Base-by-base conservation (phyloP, 805 yeast genomes). In the baker's yeast (Saccharomyces cerevisiae) region DNA sequence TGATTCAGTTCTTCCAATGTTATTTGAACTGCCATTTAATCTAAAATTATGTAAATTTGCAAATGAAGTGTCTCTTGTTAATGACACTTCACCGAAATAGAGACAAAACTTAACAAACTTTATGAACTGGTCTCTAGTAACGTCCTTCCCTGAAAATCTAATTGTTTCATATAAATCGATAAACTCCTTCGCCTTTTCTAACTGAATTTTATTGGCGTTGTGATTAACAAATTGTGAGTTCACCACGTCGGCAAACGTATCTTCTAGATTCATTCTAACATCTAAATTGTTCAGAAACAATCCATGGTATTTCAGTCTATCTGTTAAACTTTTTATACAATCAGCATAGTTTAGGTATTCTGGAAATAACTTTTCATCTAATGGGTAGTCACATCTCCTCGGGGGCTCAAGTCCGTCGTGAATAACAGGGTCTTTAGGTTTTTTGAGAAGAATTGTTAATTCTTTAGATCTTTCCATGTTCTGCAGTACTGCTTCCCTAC, bases 81-180 rank as follows among this genome's bases (percentile, higher is more conserved):
- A 30, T 13, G 61, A 53, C 5, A 61, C 48, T 50, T 72, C 73
- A 4, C 69, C 60, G 48, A 73, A 67, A 32, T 62, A 69, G 8
- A 73, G 66, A 6, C 70, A 75, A 4, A 71, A 60, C 47, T 74
- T 75, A 75, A 89, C 79, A 62, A 88, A 82, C 46, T 73, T 76
- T 29, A 80, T 68, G 62, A 90, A 81, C 46, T 84, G 85, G 3
- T 71, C 73, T 58, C 84, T 82, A 0, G 78, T 69, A 17, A 89
- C 80, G 17, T 81, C 75, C 21, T 73, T 67, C 2, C 87, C 86
- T 5, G 92, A 79, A 67, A 82, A 90, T 55, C 89, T 73, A 41
- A 85, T 74, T 50, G 73, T 72, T 59, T 90, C 96, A 70, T 89
- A 90, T 13, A 80, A 67, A 3, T 71, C 73, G 3, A 82, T 71